Percentiles rank a stretch among this genome's conserved stretches.
Conservation (phyloP, 208 protist genomes). For the Entamoeba invadens region DNA sequence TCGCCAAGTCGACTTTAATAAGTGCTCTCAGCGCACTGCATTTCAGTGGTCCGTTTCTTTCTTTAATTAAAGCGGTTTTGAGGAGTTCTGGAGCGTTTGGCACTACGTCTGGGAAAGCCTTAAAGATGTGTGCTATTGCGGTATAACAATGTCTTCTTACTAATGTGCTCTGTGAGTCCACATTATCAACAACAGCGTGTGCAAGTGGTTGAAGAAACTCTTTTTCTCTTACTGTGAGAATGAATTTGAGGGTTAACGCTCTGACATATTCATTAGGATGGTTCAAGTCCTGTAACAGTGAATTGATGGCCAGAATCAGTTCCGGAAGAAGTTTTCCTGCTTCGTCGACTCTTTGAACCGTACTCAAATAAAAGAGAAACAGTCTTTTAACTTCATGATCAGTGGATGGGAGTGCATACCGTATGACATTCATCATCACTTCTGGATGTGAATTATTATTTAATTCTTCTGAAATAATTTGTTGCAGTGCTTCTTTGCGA, state of each 20-base stretch:
- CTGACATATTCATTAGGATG: slow-evolving; percentile 1
- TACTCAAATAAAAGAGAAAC: background rate
- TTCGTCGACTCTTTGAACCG: background rate
- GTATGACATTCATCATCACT: background rate
- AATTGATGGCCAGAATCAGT: background rate
- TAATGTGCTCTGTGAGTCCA: background rate
- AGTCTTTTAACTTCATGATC: background rate
- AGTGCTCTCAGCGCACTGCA: background rate
- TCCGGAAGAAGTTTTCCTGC: background rate
- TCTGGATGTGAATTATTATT: background rate
- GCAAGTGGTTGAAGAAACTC: background rate
- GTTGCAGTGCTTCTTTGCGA: background rate
- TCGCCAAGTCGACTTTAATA: background rate
- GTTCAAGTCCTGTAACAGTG: background rate
- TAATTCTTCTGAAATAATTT: background rate
- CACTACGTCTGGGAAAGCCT: background rate
- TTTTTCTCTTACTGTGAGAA: background rate
- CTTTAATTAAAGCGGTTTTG: background rate
- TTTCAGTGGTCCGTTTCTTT: background rate
- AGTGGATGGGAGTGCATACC: background rate
- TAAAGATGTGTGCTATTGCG: background rate
- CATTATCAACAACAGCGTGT: background rate
- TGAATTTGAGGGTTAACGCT: background rate
- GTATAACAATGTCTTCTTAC: background rate
- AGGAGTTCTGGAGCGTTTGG: background rate